phyloP scores from a whole-genome alignment of 2,329 filamentous ascomycete genomes.

The Cladophialophora immunda region DNA sequence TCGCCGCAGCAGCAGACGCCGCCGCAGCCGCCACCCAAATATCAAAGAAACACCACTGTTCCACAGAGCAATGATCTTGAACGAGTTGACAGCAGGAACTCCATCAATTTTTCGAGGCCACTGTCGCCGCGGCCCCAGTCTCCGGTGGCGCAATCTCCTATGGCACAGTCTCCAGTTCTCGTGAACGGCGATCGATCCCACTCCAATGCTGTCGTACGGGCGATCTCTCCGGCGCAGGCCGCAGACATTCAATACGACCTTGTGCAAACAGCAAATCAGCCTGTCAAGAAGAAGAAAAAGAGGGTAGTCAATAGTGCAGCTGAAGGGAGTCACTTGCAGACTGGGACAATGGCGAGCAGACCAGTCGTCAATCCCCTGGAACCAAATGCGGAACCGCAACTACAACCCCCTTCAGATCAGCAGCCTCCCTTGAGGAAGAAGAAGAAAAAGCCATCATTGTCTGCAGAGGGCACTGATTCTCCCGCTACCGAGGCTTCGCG shows the following conservation, averaged over 20 bases:
- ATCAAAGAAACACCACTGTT: conserved; percentile 14
- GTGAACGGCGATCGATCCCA: conserved; percentile 21
- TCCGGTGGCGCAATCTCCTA: conserved; percentile 24
- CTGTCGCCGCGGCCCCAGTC: conserved; percentile 50
- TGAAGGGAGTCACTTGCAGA: conserved; percentile 44
- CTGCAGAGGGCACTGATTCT: conserved; percentile 28
- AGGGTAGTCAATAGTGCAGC: conserved; percentile 39
- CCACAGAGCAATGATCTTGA: conserved; percentile 48
- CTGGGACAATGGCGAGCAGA: conserved; percentile 40
- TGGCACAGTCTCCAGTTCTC: conserved; percentile 4
- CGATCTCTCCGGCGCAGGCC: conserved; percentile 41
- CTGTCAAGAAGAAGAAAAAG: conserved; percentile 44
- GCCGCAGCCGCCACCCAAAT: conserved; percentile 12
- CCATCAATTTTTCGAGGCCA: conserved; percentile 58
- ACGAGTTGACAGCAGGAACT: conserved; percentile 52
- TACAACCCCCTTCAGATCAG: conserved; percentile 1
- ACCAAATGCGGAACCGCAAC: conserved; percentile 39
- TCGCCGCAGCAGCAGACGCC: conserved; percentile 6
- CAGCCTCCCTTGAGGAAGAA: conserved; percentile 39
- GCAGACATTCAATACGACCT: conserved; percentile 42
- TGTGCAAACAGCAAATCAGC: conserved; percentile 42
- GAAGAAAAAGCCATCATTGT: conserved; percentile 35
- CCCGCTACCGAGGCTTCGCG: conserved; percentile 32
- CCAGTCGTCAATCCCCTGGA: conserved; percentile 45
- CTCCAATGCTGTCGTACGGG: conserved; percentile 23